Percentiles rank a stretch among this genome's conserved stretches.
phyloP scores from a whole-genome alignment of 306 rosid genomes.

The Casuarina cunninghamiana region DNA sequence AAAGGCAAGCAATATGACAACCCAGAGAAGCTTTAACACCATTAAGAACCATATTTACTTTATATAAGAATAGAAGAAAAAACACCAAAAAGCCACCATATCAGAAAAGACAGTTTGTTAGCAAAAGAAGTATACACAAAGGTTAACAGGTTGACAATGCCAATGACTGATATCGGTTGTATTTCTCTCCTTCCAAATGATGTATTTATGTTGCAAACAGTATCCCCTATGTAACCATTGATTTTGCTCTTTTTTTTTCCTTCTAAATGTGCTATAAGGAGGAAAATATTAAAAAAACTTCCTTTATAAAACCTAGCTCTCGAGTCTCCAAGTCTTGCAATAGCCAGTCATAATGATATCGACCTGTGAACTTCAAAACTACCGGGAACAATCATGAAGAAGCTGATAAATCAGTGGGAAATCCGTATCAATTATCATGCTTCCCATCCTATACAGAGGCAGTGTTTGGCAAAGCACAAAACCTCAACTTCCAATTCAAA shows the following conservation, averaged over 20 bases:
- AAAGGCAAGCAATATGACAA: not conserved
- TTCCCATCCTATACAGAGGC: not conserved
- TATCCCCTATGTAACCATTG: not conserved
- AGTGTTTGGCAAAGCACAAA: not conserved
- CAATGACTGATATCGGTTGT: not conserved
- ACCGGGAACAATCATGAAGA: not conserved
- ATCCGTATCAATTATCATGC: not conserved
- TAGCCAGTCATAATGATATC: not conserved
- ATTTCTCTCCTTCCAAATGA: not conserved
- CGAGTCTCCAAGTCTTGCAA: not conserved
- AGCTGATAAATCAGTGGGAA: not conserved
- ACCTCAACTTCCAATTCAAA: not conserved
- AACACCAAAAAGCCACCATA: not conserved
- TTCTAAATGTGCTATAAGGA: not conserved
- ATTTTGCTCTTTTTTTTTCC: not conserved
- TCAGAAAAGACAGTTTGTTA: not conserved
- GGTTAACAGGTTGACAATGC: not conserved
- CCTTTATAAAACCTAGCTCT: not conserved
- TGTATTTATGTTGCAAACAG: not conserved
- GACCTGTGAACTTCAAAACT: not conserved
- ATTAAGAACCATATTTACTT: not conserved
- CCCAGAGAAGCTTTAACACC: not conserved
- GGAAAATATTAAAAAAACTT: not conserved
- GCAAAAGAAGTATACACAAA: not conserved
- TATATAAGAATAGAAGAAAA: not conserved